A percentile compares a stretch with the other conserved stretches of the same genome.
Conservation (phyloP, 352 stramenopile species). For the Globisporangium yorkense region DNA sequence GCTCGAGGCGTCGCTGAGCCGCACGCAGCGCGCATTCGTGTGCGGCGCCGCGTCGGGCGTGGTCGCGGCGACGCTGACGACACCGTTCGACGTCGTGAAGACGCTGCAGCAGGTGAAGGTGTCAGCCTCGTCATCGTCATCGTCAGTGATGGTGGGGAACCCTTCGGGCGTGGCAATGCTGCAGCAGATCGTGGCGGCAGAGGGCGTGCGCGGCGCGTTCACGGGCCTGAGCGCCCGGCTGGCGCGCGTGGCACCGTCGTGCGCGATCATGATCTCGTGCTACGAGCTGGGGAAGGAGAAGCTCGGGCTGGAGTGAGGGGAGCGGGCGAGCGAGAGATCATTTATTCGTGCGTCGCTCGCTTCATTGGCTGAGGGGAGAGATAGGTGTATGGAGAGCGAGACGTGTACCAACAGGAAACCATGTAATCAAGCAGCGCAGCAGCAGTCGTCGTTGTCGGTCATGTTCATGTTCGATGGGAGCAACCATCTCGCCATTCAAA, state of each 20-base stretch:
- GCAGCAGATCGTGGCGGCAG: constrained; percentile 39
- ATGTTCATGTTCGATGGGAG: too few species aligned
- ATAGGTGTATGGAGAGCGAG: background rate
- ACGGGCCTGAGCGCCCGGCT: constrained; percentile 63
- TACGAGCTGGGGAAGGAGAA: constrained; percentile 81
- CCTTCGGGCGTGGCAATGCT: constrained; percentile 35
- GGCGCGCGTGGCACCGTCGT: constrained; percentile 64
- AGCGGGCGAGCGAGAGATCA: background rate
- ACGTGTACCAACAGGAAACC: background rate
- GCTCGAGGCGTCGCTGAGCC: constrained; percentile 13
- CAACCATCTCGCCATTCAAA: too few species aligned
- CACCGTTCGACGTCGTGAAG: constrained; percentile 96
- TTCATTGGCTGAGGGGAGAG: too few species aligned
- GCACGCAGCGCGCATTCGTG: constrained; percentile 73
- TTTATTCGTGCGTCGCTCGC: background rate
- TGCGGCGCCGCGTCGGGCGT: constrained; percentile 83
- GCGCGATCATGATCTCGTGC: constrained; percentile 85
- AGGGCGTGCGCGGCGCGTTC: constrained; percentile 45
- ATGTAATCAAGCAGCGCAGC: background rate
- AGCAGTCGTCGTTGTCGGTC: too few species aligned
- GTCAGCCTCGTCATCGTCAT: constrained; percentile 2
- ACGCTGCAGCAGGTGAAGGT: constrained; percentile 83
- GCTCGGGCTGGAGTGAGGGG: constrained; percentile 38
- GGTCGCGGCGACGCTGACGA: constrained; percentile 89
- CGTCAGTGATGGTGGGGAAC: constrained; percentile 19